Conservation (phyloP, 2,329 filamentous ascomycete genomes). For the Calonectria pseudoreteaudii region DNA sequence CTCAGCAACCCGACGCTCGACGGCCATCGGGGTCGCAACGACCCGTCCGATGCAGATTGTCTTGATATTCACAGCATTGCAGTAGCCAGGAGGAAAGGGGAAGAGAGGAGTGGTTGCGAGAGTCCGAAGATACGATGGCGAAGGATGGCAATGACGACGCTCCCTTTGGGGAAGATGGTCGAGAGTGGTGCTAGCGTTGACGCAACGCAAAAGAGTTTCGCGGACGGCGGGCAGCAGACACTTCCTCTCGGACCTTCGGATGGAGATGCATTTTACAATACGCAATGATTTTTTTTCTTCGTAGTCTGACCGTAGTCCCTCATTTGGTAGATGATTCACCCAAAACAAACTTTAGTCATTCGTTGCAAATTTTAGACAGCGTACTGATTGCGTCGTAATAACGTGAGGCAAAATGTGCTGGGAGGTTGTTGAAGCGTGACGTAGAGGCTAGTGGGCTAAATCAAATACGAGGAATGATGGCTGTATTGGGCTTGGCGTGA, state of each 20-base stretch:
- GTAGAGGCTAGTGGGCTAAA: neutral
- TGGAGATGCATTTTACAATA: slow-evolving; percentile 32
- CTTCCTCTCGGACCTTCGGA: slow-evolving; percentile 25
- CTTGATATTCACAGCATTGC: slow-evolving; percentile 43
- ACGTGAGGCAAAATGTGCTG: neutral
- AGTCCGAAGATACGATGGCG: slow-evolving; percentile 18
- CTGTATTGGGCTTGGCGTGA: neutral
- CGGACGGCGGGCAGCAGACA: slow-evolving; percentile 19
- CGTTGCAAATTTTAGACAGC: slow-evolving; percentile 27
- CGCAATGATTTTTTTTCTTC: slow-evolving; percentile 27
- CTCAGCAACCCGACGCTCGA: slow-evolving; percentile 35
- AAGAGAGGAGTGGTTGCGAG: slow-evolving; percentile 23
- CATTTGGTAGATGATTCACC: slow-evolving; percentile 34
- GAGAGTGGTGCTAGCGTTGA: slow-evolving; percentile 27
- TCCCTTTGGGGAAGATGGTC: slow-evolving; percentile 2
- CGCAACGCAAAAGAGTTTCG: slow-evolving; percentile 16
- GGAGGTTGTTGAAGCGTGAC: neutral
- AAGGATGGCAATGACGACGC: slow-evolving; percentile 23
- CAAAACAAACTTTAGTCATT: slow-evolving; percentile 39
- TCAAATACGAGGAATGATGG: neutral
- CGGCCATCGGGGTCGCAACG: slow-evolving; percentile 35
- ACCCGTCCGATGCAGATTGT: slow-evolving; percentile 45
- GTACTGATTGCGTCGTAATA: neutral
- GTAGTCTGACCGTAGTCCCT: slow-evolving; percentile 40
- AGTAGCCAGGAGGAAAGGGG: slow-evolving; percentile 30